A percentile compares a stretch with the other conserved stretches of the same genome.
Evolutionary conservation across 805 yeast genomes (phyloP).

Genomic region (Debaryomyces tyrocola): DNA sequence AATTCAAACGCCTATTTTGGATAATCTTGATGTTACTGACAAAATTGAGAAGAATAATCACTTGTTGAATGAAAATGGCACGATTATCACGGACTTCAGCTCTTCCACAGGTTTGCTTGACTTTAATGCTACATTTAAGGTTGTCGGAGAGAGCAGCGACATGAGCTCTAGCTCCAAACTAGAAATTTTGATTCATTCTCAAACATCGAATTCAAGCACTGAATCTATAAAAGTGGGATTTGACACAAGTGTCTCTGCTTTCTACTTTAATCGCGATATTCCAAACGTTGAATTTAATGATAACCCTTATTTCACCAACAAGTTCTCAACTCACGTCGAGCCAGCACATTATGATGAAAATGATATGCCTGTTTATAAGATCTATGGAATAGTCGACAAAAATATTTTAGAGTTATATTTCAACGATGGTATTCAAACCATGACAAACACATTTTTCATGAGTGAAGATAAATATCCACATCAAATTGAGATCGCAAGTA

Average conservation of each 20-base stretch:
- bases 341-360: constrained; percentile 12
- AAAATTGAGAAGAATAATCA: not conserved
- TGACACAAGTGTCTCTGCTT: constrained; percentile 19
- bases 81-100: constrained; percentile 2
- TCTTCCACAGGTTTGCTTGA: constrained; percentile 20
- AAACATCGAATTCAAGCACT: constrained; percentile 5
- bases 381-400: constrained; percentile 27
- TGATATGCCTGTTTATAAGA: constrained; percentile 17
- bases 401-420: constrained; percentile 29
- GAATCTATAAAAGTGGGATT: constrained; percentile 23
- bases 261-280: constrained; percentile 25
- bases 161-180: constrained; percentile 12
- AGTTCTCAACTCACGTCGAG: constrained; percentile 19
- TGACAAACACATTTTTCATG: constrained; percentile 29
- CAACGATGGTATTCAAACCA: constrained; percentile 24
- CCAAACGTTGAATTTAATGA: constrained; percentile 14
- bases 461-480: constrained; percentile 8
- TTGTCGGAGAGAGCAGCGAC: constrained; percentile 6
- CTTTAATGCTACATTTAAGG: constrained; percentile 20
- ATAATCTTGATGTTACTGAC: not conserved
- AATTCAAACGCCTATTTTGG: constrained; percentile 21
- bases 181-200: constrained; percentile 14
- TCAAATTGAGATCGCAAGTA: not conserved
- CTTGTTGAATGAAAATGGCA: not conserved
- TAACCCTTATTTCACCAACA: constrained; percentile 26